Evolutionary conservation across 768 basidiomycete species (phyloP), one percentile per base, ranked within the genome.

Genomic region (Leccinum boreale): DNA sequence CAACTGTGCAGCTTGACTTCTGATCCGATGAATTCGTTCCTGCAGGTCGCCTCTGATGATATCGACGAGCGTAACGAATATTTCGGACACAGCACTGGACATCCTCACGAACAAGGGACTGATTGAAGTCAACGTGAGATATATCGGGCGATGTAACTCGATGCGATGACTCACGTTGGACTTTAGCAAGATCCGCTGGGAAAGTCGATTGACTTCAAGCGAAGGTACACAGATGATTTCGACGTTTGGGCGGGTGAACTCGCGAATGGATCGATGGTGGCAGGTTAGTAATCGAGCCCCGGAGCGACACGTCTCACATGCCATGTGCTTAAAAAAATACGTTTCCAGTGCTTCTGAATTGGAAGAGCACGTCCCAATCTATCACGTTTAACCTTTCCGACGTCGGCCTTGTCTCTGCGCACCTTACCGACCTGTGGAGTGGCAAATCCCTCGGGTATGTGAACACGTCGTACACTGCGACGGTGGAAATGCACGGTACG

Each of bases 131-230:
- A 57, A 61, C 3, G 59, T 61, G 39, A 61, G 62, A 11, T 12
- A 2, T 11, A 2, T 12, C 23, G 14, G 10, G 15, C 10, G 14
- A 5, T 29, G 28, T 47, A 23, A 24, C 24, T 17, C 10, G 51
- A 49, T 39, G 6, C 9, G 19, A 45, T 8, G 6, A 45, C 46
- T 61, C n/a, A 61, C 24, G 2, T 35, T 15, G 7, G 0, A 4
- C n/a, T 11, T 12, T n/a, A 62, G 62, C 62, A 61, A 63, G 62
- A 63, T 45, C 17, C 50, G 10, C 56, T 63, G 5, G 59, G 60
- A 6, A 10, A 12, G 15, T 61, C 60, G 15, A 56, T 62, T 8
- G 24, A 47, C 1, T 62, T 61, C 50, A 26, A 36, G 15, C 36
- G 59, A 53, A 55, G 59, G 31, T 62, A 61, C 47, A 62, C 62